A percentile compares a stretch with the other conserved stretches of the same genome.
Conservation (phyloP, 2,329 filamentous ascomycete species). For the Aspergillus pseudonomiae region DNA sequence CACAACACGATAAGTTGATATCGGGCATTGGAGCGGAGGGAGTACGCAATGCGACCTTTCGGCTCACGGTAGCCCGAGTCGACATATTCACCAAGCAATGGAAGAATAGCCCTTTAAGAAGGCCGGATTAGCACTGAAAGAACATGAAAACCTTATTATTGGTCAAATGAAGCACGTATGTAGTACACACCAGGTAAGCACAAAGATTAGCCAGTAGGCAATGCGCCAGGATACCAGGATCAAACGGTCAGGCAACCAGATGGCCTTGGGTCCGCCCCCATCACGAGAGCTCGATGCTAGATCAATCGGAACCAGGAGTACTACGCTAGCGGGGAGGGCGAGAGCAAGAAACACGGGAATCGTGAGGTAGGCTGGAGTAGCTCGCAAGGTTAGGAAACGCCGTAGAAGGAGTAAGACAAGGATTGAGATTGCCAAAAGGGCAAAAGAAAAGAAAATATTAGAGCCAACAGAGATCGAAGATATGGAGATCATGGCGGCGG, state of each 20-base stretch:
- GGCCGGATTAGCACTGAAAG: conserved; percentile 4
- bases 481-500: conserved; percentile 33
- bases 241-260: conserved; percentile 81
- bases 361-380: conserved; percentile 85
- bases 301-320: conserved; percentile 92
- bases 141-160: not conserved
- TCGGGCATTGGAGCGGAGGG: conserved; percentile 80
- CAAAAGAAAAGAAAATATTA: conserved; percentile 72
- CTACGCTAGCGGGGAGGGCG: conserved; percentile 85
- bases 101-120: conserved; percentile 76
- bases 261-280: conserved; percentile 73
- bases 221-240: conserved; percentile 91
- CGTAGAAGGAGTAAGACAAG: conserved; percentile 82
- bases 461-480: conserved; percentile 68
- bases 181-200: conserved; percentile 78
- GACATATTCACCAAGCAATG: conserved; percentile 89
- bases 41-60: conserved; percentile 78
- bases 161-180: not conserved
- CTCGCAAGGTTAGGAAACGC: conserved; percentile 85
- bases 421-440: conserved; percentile 73
- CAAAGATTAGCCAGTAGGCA: conserved; percentile 95
- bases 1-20: conserved; percentile 83
- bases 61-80: conserved; percentile 92
- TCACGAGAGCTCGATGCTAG: conserved; percentile 81
- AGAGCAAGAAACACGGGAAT: conserved; percentile 96